Evolutionary conservation across 345 rosid genomes (phyloP).

Genomic region (Aethionema arabicum): DNA sequence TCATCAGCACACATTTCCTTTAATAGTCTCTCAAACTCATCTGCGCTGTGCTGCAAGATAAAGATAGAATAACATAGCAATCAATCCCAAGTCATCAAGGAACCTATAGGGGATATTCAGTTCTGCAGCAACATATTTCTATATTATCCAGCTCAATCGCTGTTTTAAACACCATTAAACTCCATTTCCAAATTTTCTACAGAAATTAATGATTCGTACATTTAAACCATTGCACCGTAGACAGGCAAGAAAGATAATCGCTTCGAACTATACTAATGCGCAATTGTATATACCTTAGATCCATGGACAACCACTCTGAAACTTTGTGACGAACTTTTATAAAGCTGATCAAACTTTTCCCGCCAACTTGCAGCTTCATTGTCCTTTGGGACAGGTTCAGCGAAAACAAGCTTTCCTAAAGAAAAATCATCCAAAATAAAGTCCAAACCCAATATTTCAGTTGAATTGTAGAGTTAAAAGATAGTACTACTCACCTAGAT

Average conservation of each 20-base stretch:
- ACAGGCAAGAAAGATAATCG: no score
- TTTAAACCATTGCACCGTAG: no score
- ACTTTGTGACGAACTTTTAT: conserved; percentile 97
- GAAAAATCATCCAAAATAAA: conserved; percentile 33
- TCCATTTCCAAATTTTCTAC: no score
- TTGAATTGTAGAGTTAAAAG: conserved; percentile 7
- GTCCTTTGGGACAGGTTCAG: conserved; percentile 93
- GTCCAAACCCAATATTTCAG: conserved; percentile 16
- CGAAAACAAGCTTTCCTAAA: conserved; percentile 94
- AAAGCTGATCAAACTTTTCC: conserved; percentile 94
- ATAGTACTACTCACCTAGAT: conserved; percentile 66
- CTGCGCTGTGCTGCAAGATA: conserved; percentile 96
- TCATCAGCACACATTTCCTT: conserved; percentile 99
- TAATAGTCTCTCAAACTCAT: conserved; percentile 90
- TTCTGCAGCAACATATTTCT: background rate
- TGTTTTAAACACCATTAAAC: no score
- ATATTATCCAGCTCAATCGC: background rate
- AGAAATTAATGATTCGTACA: no score
- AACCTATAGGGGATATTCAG: conserved; percentile 7
- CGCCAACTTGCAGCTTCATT: conserved; percentile 99
- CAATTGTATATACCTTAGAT: conserved; percentile 65
- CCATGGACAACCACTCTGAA: conserved; percentile 99
- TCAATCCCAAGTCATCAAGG: conserved; percentile 26
- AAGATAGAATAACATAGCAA: conserved; percentile 43
- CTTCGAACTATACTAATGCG: conserved; percentile 1